phyloP scores from a whole-genome alignment of 139 green algal species.

The Astrephomene gubernaculifera region DNA sequence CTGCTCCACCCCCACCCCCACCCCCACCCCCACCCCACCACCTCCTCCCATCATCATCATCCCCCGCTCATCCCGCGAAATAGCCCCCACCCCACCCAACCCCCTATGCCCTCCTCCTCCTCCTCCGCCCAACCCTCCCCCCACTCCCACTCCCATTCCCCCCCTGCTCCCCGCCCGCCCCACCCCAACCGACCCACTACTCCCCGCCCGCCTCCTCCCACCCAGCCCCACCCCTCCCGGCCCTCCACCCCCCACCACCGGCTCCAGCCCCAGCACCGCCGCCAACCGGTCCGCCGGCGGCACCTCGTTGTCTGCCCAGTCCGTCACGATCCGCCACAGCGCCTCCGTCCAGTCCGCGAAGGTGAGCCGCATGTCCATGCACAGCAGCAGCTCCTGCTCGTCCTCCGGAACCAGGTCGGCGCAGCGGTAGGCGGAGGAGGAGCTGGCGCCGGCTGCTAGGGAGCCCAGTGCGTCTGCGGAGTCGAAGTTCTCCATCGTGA shows the following conservation, averaged over 20 bases:
- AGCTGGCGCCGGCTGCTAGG: neutral
- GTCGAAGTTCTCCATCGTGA: conserved; percentile 6
- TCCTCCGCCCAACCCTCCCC: neutral
- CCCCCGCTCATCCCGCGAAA: too few relatives aligned
- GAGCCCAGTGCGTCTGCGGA: neutral
- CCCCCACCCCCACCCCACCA: neutral
- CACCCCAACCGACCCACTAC: neutral
- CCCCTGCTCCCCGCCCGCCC: neutral
- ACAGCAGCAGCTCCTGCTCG: conserved; percentile 38
- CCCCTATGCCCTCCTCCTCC: neutral
- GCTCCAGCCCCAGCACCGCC: neutral
- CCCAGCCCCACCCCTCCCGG: neutral
- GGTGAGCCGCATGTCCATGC: conserved; percentile 40
- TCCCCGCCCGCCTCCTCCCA: neutral
- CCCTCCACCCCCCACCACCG: neutral
- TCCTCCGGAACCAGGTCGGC: conserved; percentile 2
- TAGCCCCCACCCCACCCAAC: neutral
- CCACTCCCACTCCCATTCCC: neutral
- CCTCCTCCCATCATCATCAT: too few relatives aligned
- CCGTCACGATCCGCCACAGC: conserved; percentile 19
- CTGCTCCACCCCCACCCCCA: neutral
- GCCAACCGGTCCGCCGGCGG: conserved; percentile 1
- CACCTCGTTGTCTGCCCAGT: conserved; percentile 13
- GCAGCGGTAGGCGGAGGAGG: neutral
- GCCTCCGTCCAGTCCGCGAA: conserved; percentile 34